phyloP scores from a whole-genome alignment of 2,329 filamentous ascomycete genomes.

The Podosphaera aphanis region DNA sequence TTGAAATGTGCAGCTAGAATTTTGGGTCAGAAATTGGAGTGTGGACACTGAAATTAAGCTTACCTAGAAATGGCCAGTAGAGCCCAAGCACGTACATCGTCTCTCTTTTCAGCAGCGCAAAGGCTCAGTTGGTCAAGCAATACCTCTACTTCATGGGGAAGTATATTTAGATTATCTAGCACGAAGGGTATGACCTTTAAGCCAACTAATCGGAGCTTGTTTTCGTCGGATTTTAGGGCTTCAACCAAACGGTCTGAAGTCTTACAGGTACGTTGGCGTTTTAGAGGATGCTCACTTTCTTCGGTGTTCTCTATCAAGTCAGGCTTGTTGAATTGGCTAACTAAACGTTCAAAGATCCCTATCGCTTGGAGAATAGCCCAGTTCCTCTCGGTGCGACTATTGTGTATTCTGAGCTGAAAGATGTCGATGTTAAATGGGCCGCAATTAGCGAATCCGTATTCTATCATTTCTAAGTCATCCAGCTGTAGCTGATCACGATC shows the following conservation, averaged over 20 bases:
- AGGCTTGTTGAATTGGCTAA: slow-evolving; percentile 7
- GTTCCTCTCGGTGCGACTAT: slow-evolving; percentile 30
- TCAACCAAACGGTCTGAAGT: slow-evolving; percentile 11
- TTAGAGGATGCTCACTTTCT: slow-evolving; percentile 9
- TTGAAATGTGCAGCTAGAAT: slow-evolving; percentile 24
- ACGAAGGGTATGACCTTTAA: slow-evolving; percentile 30
- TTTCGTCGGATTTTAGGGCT: slow-evolving; percentile 9
- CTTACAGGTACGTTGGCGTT: slow-evolving; percentile 12
- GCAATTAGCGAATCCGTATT: slow-evolving; percentile 11
- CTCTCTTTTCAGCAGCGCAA: slow-evolving; percentile 46
- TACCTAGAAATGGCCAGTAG: slow-evolving; percentile 64
- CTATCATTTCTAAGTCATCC: slow-evolving; percentile 39
- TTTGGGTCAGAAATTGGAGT: neutral
- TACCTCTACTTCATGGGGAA: slow-evolving; percentile 27
- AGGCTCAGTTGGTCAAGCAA: slow-evolving; percentile 33
- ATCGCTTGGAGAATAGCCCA: slow-evolving; percentile 37
- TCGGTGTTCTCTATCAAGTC: slow-evolving; percentile 3
- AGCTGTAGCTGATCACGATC: slow-evolving; percentile 52
- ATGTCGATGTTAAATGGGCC: slow-evolving; percentile 22
- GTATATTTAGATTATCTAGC: slow-evolving; percentile 22
- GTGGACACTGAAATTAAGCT: slow-evolving; percentile 11
- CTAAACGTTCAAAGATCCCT: slow-evolving; percentile 27
- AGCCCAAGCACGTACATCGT: slow-evolving; percentile 50
- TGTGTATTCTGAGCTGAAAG: slow-evolving; percentile 30
- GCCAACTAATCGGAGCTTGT: slow-evolving; percentile 12